phyloP scores from a whole-genome alignment of 169 alveolate genomes.

The Ichthyophthirius multifiliis region DNA sequence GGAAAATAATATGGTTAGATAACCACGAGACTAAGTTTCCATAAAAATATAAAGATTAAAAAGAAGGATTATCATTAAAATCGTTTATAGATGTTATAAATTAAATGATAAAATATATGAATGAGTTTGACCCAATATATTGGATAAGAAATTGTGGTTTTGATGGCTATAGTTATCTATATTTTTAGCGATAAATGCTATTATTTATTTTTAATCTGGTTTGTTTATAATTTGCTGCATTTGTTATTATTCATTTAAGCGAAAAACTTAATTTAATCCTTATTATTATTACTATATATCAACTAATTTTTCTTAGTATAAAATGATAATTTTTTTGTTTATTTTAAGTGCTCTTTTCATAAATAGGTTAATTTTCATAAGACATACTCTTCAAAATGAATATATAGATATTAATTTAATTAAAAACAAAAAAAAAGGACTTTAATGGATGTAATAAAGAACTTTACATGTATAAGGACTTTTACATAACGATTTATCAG shows the following conservation, averaged over 20 bases:
- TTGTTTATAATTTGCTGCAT: background rate
- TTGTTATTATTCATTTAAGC: no score
- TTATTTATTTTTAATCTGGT: background rate
- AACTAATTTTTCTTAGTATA: background rate
- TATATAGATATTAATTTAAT: background rate
- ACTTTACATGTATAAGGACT: background rate
- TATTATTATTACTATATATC: background rate
- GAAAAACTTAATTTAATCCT: background rate
- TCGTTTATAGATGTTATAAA: background rate
- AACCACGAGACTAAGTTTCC: background rate
- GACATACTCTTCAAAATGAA: background rate
- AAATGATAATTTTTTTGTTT: background rate
- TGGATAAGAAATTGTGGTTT: background rate
- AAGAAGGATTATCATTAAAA: background rate
- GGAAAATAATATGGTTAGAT: constrained; percentile 2
- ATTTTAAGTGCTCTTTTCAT: background rate
- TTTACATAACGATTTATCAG: background rate
- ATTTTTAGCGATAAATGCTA: background rate
- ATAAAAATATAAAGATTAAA: background rate
- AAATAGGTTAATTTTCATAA: background rate
- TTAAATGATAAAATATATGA: background rate
- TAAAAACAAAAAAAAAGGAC: background rate
- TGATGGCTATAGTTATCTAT: background rate
- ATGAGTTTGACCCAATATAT: background rate
- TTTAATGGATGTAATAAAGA: background rate